Conservation (phyloP, 2,329 filamentous ascomycete species). For the Macrophomina pseudophaseolina region DNA sequence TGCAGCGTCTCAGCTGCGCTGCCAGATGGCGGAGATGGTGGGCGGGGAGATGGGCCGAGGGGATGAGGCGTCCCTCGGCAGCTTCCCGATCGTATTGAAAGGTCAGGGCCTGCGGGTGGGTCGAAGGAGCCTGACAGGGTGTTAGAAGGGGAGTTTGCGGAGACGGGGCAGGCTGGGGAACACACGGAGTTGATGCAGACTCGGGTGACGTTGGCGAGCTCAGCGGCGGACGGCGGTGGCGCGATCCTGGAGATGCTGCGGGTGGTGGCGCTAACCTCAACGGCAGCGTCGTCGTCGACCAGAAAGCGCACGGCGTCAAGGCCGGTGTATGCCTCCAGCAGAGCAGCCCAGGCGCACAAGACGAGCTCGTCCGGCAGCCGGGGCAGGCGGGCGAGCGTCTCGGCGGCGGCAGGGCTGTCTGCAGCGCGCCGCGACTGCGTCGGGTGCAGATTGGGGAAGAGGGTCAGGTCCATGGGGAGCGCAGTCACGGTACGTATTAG, state of each 20-base stretch:
- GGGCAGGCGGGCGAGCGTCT: conserved; percentile 5
- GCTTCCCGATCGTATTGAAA: conserved; percentile 21
- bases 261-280: conserved; percentile 19
- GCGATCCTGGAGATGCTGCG: conserved; percentile 21
- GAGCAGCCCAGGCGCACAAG: conserved; percentile 28
- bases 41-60: conserved; percentile 20
- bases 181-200: conserved; percentile 27
- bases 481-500: conserved; percentile 18
- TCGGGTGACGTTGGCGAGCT: conserved; percentile 16
- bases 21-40: conserved; percentile 26
- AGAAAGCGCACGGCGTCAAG: conserved; percentile 28
- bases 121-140: conserved; percentile 7
- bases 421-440: not conserved
- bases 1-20: conserved; percentile 25
- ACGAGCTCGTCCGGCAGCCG: conserved; percentile 28
- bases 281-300: conserved; percentile 26
- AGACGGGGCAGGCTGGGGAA: not conserved
- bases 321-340: conserved; percentile 29
- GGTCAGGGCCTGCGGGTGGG: conserved; percentile 12
- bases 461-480: conserved; percentile 22
- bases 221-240: conserved; percentile 11
- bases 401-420: conserved; percentile 5
- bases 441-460: conserved; percentile 21
- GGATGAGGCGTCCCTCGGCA: conserved; percentile 6
- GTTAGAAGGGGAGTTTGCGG: conserved; percentile 4